A percentile compares a stretch with the other conserved stretches of the same genome.
phyloP scores from a whole-genome alignment of 148 eudicot genomes.

The Camellia granthamiana region DNA sequence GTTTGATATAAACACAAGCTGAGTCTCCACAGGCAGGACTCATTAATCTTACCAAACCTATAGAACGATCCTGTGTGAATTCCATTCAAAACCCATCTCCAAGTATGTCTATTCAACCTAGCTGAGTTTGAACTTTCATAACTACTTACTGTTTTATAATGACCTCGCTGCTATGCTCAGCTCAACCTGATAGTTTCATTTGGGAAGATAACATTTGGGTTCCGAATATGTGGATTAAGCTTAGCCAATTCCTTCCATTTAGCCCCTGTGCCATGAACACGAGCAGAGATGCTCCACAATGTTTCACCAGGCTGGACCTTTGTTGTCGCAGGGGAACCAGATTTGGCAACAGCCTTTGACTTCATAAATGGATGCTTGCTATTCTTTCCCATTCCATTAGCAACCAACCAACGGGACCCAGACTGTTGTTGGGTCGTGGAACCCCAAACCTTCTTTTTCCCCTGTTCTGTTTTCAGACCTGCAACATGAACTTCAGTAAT shows the following conservation, averaged over 20 bases:
- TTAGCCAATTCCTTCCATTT: slow-evolving; percentile 67
- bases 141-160: too few relatives aligned
- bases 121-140: neutral
- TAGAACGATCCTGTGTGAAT: slow-evolving; percentile 3
- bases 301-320: slow-evolving; percentile 65
- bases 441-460: slow-evolving; percentile 89
- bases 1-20: slow-evolving; percentile 5
- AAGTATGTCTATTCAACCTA: neutral
- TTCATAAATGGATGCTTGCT: slow-evolving; percentile 58
- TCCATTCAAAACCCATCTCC: neutral
- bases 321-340: slow-evolving; percentile 36
- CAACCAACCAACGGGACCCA: slow-evolving; percentile 97
- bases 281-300: slow-evolving; percentile 82
- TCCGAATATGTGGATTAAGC: slow-evolving; percentile 61
- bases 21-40: slow-evolving; percentile 8
- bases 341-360: slow-evolving; percentile 43
- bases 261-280: slow-evolving; percentile 56
- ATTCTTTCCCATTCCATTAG: slow-evolving; percentile 94
- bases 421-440: slow-evolving; percentile 70
- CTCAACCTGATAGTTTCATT: slow-evolving; percentile 55
- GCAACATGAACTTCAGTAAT: slow-evolving; percentile 81
- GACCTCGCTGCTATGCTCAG: slow-evolving; percentile 15
- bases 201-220: slow-evolving; percentile 55
- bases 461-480: slow-evolving; percentile 66
- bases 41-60: neutral